These are phyloP conservation scores for Blastocystis sp. DNA, from an alignment of 352 stramenopile genomes.

Conservation along the genomic window DNA sequence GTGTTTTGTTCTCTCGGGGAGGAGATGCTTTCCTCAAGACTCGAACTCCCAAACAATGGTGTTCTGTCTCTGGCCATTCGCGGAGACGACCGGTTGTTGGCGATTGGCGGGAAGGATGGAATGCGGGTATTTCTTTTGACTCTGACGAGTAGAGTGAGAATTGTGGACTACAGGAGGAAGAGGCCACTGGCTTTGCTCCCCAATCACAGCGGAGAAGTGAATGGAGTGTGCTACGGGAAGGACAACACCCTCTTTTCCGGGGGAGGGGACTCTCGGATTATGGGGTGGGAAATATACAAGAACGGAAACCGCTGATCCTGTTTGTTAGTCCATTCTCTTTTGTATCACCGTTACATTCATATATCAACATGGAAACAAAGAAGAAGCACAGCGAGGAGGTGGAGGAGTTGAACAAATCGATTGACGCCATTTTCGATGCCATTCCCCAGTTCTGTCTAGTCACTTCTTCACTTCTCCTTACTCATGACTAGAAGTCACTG, in stretches of 20 bases:
- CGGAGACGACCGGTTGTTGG: neutral
- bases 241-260: slow-evolving; percentile 34
- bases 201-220: slow-evolving; percentile 27
- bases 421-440: slow-evolving; percentile 16
- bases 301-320: slow-evolving; percentile 43
- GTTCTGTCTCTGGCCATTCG: slow-evolving; percentile 26
- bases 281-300: slow-evolving; percentile 65
- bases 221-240: neutral
- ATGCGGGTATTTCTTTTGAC: neutral
- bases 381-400: slow-evolving; percentile 63
- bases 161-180: neutral
- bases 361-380: slow-evolving; percentile 58
- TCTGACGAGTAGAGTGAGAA: neutral
- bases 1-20: neutral
- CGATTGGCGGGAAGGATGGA: slow-evolving; percentile 45
- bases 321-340: slow-evolving; percentile 44
- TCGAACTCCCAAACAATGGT: neutral
- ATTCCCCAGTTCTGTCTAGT: slow-evolving; percentile 25
- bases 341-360: neutral
- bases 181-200: slow-evolving; percentile 20
- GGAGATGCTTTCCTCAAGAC: neutral
- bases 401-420: slow-evolving; percentile 54
- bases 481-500: slow-evolving; percentile 8
- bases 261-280: slow-evolving; percentile 24
- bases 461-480: neutral